Evolutionary conservation across 1,284 basidiomycete species (phyloP).

Genomic region (Sporisorium reilianum): DNA sequence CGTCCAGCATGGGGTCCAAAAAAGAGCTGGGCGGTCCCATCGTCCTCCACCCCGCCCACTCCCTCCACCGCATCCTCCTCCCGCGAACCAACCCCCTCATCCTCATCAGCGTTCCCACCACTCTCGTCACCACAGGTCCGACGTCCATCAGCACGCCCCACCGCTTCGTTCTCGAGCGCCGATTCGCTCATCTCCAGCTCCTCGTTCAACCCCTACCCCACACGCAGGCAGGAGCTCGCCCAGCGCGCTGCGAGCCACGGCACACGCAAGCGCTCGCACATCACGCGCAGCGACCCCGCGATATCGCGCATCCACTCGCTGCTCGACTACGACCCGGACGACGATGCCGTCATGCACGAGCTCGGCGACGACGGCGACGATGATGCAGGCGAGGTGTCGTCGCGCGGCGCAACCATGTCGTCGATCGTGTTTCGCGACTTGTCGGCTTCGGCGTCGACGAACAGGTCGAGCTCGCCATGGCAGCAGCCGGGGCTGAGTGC

Average conservation of each 20-base stretch:
- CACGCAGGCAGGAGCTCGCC: conserved; percentile 44
- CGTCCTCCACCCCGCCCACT: conserved; percentile 6
- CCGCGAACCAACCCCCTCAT: conserved; percentile 17
- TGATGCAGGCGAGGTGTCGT: conserved; percentile 36
- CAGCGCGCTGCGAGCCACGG: conserved; percentile 36
- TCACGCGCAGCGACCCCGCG: conserved; percentile 36
- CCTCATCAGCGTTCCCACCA: conserved; percentile 32
- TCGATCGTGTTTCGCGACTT: conserved; percentile 49
- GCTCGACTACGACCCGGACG: conserved; percentile 23
- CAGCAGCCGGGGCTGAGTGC: conserved; percentile 33
- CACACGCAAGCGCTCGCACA: conserved; percentile 34
- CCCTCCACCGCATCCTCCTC: conserved; percentile 16
- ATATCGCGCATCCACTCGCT: conserved; percentile 29
- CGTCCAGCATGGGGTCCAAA: conserved; percentile 26
- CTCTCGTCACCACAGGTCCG: conserved; percentile 28
- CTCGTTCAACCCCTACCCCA: conserved; percentile 50
- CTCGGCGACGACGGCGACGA: conserved; percentile 12
- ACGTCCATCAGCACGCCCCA: conserved; percentile 15
- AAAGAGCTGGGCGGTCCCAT: conserved; percentile 21
- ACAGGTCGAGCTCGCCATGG: conserved; percentile 32
- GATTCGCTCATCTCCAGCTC: conserved; percentile 33
- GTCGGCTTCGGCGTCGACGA: conserved; percentile 22
- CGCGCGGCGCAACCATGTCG: conserved; percentile 50
- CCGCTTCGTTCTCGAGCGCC: not conserved
- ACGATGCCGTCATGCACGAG: conserved; percentile 19